Evolutionary conservation across 192 early-diverging fungal species (phyloP), one percentile per base, ranked within the genome.

Genomic region (Cladochytrium replicatum): DNA sequence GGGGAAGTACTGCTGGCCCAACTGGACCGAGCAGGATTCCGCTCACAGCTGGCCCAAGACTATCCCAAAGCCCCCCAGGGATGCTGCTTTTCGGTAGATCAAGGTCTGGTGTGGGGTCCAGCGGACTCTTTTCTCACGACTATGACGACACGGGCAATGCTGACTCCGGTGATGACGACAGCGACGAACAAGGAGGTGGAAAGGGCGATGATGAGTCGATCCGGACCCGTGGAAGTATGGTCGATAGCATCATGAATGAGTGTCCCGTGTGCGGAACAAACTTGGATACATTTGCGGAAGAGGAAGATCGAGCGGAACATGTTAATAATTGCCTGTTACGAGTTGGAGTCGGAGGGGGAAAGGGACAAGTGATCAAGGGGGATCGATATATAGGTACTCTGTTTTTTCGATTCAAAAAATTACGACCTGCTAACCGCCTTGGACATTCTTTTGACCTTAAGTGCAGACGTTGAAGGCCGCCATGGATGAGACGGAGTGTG

Each of bases 211-310:
- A 34, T n/a, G 41, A 43, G n/a, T 48, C 49, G 6, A 27, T 38
- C 22, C 44, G 46, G 4, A 47, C 59, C 15, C 29, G 17, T 4
- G 39, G 13, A 11, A 51, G 44, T 8, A 9, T 17, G 26, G 67
- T 60, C 6, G 68, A 69, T 13, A 78, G 72, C 23, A 48, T 75
- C 3, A 81, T 88, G 82, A 69, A 64, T 5, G 83, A 84, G 23
- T 88, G 86, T 54, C 86, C 86, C 42, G 82, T 81, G 9, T 88
- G 86, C 59, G 63, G 60, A 6, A 58, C 50, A 3, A 22, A 46
- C n/a, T 46, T 88, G 43, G 72, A 64, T 17, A 54, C 64, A 11
- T 25, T 78, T 54, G 66, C 52, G 1, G 43, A 55, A 38, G 68
- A 77, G 43, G 28, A 55, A 21, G 65, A 60, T 9, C 70, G 81